phyloP scores from a whole-genome alignment of 768 basidiomycete species.

The Amanita thiersii region DNA sequence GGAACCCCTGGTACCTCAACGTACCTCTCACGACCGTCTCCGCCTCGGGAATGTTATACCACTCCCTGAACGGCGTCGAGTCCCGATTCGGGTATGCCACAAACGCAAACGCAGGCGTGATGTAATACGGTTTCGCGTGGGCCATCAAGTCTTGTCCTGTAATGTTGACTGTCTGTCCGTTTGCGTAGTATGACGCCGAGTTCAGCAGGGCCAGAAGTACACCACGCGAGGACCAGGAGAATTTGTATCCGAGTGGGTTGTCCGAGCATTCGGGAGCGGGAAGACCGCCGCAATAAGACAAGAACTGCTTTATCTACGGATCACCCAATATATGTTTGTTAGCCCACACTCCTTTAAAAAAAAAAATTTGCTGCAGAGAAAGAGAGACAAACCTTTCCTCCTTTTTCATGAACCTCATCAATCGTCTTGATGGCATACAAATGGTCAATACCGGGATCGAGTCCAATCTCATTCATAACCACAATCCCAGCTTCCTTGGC shows the following conservation, averaged over 20 bases:
- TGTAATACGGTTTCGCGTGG: conserved; percentile 87
- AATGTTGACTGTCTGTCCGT: conserved; percentile 57
- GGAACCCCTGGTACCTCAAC: conserved; percentile 93
- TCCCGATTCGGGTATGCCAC: conserved; percentile 97
- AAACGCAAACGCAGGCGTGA: conserved; percentile 92
- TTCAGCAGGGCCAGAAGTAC: conserved; percentile 94
- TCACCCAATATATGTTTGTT: too few species aligned
- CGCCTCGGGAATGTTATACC: conserved; percentile 89
- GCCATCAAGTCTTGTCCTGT: conserved; percentile 82
- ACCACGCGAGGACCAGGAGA: conserved; percentile 97
- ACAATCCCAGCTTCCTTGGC: conserved; percentile 85
- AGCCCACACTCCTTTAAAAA: too few species aligned
- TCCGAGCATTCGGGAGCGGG: conserved; percentile 86
- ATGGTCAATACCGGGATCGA: conserved; percentile 94
- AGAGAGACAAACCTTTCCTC: conserved; percentile 69
- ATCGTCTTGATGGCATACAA: conserved; percentile 93
- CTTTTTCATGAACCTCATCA: conserved; percentile 86
- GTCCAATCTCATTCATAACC: conserved; percentile 95
- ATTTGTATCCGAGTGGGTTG: conserved; percentile 98
- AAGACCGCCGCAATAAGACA: conserved; percentile 93
- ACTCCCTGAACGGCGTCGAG: conserved; percentile 84
- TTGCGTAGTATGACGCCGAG: conserved; percentile 70
- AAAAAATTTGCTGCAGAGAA: too few species aligned
- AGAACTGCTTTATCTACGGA: conserved; percentile 75
- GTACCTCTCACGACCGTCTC: conserved; percentile 91